Conservation (phyloP, 768 basidiomycete species). For the Boletus sp. region DNA sequence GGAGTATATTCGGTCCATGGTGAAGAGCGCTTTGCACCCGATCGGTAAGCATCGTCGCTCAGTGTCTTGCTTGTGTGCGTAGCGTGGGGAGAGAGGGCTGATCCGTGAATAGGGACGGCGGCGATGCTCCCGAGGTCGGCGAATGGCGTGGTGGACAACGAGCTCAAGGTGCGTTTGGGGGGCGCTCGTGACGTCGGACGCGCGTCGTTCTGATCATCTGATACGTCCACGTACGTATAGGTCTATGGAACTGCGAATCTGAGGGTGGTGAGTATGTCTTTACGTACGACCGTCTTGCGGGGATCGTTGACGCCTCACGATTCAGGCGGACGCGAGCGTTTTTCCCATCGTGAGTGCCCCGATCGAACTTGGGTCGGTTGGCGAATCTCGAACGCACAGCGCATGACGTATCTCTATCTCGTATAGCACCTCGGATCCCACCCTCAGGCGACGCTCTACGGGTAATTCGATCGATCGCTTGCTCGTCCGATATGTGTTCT, state of each 20-base stretch:
- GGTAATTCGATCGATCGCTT: neutral
- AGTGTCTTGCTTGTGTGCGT: neutral
- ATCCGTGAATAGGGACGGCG: slow-evolving; percentile 6
- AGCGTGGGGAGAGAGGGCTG: no score
- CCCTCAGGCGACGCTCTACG: slow-evolving; percentile 22
- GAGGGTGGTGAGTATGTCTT: slow-evolving; percentile 9
- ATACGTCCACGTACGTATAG: neutral
- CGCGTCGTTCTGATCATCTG: no score
- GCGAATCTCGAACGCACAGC: neutral
- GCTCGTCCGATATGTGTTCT: neutral
- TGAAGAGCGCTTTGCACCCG: slow-evolving; percentile 6
- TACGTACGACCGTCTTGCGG: neutral
- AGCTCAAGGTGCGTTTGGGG: slow-evolving; percentile 15
- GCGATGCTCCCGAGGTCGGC: slow-evolving; percentile 19
- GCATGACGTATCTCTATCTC: neutral
- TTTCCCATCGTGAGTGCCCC: slow-evolving; percentile 15
- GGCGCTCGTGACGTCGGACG: no score
- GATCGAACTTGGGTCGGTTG: neutral
- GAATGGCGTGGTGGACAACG: slow-evolving; percentile 14
- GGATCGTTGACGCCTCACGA: neutral
- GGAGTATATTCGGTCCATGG: slow-evolving; percentile 11
- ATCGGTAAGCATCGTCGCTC: slow-evolving; percentile 2
- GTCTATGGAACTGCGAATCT: slow-evolving; percentile 18
- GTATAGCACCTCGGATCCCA: slow-evolving; percentile 15
- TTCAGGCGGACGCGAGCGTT: slow-evolving; percentile 18